A percentile compares a stretch with the other conserved stretches of the same genome.
Evolutionary conservation across 495 filamentous ascomycete genomes (phyloP).

Genomic region (Parathielavia hyrcaniae): DNA sequence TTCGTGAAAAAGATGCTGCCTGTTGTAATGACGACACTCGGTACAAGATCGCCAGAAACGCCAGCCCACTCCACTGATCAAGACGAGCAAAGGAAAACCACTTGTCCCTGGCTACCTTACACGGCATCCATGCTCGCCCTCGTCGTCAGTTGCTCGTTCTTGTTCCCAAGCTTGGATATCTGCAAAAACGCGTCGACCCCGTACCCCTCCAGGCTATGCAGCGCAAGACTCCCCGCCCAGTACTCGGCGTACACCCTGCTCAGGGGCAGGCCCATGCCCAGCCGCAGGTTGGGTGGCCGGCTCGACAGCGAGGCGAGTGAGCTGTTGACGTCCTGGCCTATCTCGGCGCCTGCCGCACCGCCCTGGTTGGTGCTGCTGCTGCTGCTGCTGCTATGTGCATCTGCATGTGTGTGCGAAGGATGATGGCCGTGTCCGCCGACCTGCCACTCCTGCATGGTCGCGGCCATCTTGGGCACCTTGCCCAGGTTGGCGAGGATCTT

Average conservation of each 20-base stretch:
- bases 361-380: constrained; percentile 19
- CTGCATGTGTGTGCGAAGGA: background rate
- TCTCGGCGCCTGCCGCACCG: background rate
- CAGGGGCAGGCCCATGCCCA: constrained; percentile 92
- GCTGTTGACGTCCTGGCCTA: constrained; percentile 38
- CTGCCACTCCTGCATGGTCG: constrained; percentile 83
- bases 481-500: constrained; percentile 72
- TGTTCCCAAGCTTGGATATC: constrained; percentile 95
- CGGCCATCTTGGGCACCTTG: constrained; percentile 85
- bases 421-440: constrained; percentile 12
- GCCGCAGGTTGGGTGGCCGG: constrained; percentile 75
- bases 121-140: constrained; percentile 85
- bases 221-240: constrained; percentile 88
- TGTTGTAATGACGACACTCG: too few relatives aligned
- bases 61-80: background rate
- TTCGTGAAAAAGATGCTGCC: too few relatives aligned
- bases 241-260: constrained; percentile 96
- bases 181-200: constrained; percentile 97
- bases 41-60: background rate
- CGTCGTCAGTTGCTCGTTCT: constrained; percentile 92
- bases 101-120: constrained; percentile 35
- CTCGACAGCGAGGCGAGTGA: constrained; percentile 73
- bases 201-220: constrained; percentile 93
- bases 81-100: background rate
- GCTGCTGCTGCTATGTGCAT: background rate